These are phyloP conservation scores for Saraca asoca DNA, from an alignment of 331 rosid genomes.

Conservation along the genomic window DNA sequence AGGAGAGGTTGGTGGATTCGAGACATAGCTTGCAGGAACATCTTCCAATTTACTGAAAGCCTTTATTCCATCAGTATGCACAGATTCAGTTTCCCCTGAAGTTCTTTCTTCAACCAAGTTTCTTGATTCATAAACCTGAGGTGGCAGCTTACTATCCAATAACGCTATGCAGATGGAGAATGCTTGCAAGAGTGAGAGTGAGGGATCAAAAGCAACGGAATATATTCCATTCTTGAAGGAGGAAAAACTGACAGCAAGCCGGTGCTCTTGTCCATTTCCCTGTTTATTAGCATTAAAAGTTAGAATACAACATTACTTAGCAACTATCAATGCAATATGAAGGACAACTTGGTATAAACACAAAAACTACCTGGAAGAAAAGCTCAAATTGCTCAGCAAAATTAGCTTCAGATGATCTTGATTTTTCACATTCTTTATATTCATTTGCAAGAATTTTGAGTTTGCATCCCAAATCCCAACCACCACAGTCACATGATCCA, in stretches of 20 bases:
- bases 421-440: slow-evolving; percentile 43
- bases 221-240: slow-evolving; percentile 68
- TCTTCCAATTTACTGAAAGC: slow-evolving; percentile 49
- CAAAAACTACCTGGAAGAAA: slow-evolving; percentile 64
- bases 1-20: slow-evolving; percentile 69
- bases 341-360: slow-evolving; percentile 28
- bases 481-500: slow-evolving; percentile 97
- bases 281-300: slow-evolving; percentile 41
- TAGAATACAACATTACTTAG: not conserved
- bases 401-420: slow-evolving; percentile 45
- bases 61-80: slow-evolving; percentile 49
- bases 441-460: slow-evolving; percentile 62
- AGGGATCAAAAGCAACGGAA: slow-evolving; percentile 72
- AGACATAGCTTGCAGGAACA: slow-evolving; percentile 52
- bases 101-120: slow-evolving; percentile 51
- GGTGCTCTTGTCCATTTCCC: slow-evolving; percentile 63
- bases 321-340: slow-evolving; percentile 4
- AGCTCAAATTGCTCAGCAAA: slow-evolving; percentile 60
- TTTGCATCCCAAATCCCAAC: slow-evolving; percentile 98
- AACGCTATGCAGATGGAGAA: slow-evolving; percentile 85
- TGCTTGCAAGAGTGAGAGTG: slow-evolving; percentile 79
- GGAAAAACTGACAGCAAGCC: slow-evolving; percentile 51
- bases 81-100: slow-evolving; percentile 36
- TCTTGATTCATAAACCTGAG: slow-evolving; percentile 51
- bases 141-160: slow-evolving; percentile 60